Base-by-base conservation (phyloP, 2,329 filamentous ascomycete species). In the Colletotrichum viniferum region DNA sequence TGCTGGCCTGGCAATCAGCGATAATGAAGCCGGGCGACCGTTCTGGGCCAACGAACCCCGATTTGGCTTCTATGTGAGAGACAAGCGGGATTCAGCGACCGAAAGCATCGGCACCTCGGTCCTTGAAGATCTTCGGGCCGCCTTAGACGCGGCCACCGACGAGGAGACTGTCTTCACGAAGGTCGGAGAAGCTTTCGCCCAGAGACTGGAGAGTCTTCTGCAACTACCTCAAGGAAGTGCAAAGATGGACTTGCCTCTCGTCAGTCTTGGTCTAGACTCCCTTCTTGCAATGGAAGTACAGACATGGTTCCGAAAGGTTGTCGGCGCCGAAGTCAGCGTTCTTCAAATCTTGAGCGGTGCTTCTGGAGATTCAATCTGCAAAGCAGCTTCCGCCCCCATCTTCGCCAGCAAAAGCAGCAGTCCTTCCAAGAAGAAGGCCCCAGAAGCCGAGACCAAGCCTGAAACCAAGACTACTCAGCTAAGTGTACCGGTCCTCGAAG, bases 1-100 rank as follows among this genome's bases (percentile, higher is more conserved):
- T 18, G 78, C 78, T 5, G 82, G 79, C 12, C 34, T 82, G 3
- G 69, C 69, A 12, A 66, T 66, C 21, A 71, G 69, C 43, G 30
- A 71, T 1, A 66, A 71, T 4, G 69, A 71, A 7, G 61, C 60
- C 7, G 48, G 60, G 34, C 16, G 69, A 14, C 62, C 69, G 4
- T 71, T 71, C 34, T 66, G 69, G 69, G 61, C 69, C 6, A 10
- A 32, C 7, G 69, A 71, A 34, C 69, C 69, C 10, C 61, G 69
- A 1, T 71, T 66, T 4, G 52, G 61, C 0, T 71, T 71, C 21
- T 71, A 71, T 12, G 69, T 71, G 3, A 30, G 26, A 13, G 69
- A 71, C 4, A 71, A 66, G 32, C 34, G 48, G 18, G 48, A 48
- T 1, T 32, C 48, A 0, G n/a, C 30, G 9, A 43, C 21, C 2